phyloP scores from a whole-genome alignment of 352 stramenopile species.

The Phytophthora megakarya region DNA sequence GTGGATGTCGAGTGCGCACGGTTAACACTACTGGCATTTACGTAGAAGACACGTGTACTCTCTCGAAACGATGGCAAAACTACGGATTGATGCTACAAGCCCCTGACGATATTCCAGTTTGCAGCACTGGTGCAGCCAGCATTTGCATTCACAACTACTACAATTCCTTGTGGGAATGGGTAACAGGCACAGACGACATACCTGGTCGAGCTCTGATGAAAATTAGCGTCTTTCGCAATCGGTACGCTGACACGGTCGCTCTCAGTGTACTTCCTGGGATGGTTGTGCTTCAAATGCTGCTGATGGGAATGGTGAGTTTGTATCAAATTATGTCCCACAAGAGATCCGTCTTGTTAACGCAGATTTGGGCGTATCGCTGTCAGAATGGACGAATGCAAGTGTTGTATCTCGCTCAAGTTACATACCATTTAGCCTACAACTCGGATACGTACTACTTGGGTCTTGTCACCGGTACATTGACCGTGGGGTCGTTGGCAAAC shows the following conservation, averaged over 20 bases:
- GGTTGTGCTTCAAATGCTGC: slow-evolving; percentile 35
- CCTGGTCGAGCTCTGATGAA: slow-evolving; percentile 31
- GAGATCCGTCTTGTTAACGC: slow-evolving; percentile 31
- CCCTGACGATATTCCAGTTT: slow-evolving; percentile 33
- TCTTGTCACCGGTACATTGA: slow-evolving; percentile 32
- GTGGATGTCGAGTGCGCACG: slow-evolving; percentile 21
- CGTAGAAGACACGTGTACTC: slow-evolving; percentile 22
- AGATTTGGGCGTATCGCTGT: slow-evolving; percentile 42
- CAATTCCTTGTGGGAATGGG: slow-evolving; percentile 39
- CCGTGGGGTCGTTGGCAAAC: slow-evolving; percentile 27
- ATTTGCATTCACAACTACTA: slow-evolving; percentile 43
- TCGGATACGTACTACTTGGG: slow-evolving; percentile 35
- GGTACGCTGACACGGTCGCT: slow-evolving; percentile 28
- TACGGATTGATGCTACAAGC: slow-evolving; percentile 39
- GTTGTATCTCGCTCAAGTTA: slow-evolving; percentile 29
- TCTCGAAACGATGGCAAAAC: slow-evolving; percentile 27
- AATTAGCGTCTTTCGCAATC: slow-evolving; percentile 31
- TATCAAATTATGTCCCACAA: slow-evolving; percentile 42
- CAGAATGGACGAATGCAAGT: slow-evolving; percentile 36
- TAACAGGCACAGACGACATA: slow-evolving; percentile 13
- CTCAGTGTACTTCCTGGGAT: slow-evolving; percentile 31
- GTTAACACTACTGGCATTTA: slow-evolving; percentile 35
- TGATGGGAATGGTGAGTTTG: slow-evolving; percentile 36
- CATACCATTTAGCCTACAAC: slow-evolving; percentile 29
- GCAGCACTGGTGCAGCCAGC: slow-evolving; percentile 20